Conservation (phyloP, 768 basidiomycete genomes). For the Hygrocybe coccinea region DNA sequence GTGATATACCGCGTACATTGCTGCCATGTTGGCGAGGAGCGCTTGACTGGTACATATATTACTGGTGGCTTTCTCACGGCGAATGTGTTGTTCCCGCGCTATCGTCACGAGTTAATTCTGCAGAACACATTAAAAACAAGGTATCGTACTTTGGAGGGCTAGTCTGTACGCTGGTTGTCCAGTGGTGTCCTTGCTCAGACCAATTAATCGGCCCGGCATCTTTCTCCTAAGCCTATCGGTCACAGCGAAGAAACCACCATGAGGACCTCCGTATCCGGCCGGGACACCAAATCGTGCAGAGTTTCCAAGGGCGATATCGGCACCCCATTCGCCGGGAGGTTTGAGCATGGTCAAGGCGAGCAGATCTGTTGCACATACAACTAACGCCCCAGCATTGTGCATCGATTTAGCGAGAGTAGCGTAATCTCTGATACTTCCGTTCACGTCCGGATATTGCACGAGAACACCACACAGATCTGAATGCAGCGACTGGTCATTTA, state of each 20-base stretch:
- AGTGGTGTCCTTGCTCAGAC: constrained; percentile 76
- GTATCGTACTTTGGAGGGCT: constrained; percentile 81
- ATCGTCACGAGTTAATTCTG: constrained; percentile 3
- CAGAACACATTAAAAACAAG: background rate
- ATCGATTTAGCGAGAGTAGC: constrained; percentile 56
- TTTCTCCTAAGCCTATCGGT: constrained; percentile 89
- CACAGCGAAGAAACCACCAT: constrained; percentile 96
- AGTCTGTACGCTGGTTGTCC: constrained; percentile 89
- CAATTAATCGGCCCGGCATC: constrained; percentile 97
- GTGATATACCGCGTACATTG: constrained; percentile 98
- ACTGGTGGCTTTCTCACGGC: constrained; percentile 96
- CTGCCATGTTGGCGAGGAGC: constrained; percentile 97
- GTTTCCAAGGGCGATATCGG: constrained; percentile 92
- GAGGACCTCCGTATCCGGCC: constrained; percentile 94
- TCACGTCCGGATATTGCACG: constrained; percentile 90
- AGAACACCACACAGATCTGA: constrained; percentile 79
- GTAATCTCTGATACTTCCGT: constrained; percentile 79
- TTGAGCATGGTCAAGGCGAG: constrained; percentile 88
- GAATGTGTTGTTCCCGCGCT: constrained; percentile 96
- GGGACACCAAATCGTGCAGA: constrained; percentile 97
- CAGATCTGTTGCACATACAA: constrained; percentile 87
- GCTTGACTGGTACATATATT: constrained; percentile 99
- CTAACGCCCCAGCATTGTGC: constrained; percentile 73
- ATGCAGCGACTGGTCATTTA: constrained; percentile 50
- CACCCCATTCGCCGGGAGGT: constrained; percentile 98